These are phyloP conservation scores for Suhomyces canberraensis DNA, from an alignment of 805 yeast species.

Conservation along the genomic window DNA sequence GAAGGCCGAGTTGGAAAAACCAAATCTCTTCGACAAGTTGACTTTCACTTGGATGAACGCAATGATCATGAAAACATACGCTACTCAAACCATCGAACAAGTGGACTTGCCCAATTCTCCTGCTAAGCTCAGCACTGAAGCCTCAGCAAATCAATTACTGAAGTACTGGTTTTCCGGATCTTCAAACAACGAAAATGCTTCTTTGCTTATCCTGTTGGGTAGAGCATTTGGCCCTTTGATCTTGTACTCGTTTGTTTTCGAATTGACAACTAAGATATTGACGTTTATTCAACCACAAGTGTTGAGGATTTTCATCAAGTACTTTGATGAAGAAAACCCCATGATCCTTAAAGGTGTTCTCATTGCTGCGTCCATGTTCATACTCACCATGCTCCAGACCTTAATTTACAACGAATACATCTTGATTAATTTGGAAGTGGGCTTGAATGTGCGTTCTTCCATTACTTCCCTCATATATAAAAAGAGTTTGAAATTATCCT, in stretches of 20 bases:
- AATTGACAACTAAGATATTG: conserved; percentile 20
- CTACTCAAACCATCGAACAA: conserved; percentile 34
- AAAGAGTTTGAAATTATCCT: conserved; percentile 18
- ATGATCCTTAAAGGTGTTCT: conserved; percentile 59
- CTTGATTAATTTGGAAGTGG: conserved; percentile 52
- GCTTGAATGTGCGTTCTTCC: conserved; percentile 40
- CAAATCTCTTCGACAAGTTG: conserved; percentile 35
- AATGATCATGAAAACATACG: conserved; percentile 37
- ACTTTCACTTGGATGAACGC: conserved; percentile 50
- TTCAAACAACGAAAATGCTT: conserved; percentile 5
- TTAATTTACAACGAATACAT: conserved; percentile 67
- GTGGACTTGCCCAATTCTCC: conserved; percentile 31
- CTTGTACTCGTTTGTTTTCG: conserved; percentile 20
- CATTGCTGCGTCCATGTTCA: conserved; percentile 63
- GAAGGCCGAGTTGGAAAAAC: conserved; percentile 13
- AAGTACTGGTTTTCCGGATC: conserved; percentile 13
- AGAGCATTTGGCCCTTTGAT: conserved; percentile 27
- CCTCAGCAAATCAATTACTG: conserved; percentile 13
- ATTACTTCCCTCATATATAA: conserved; percentile 21
- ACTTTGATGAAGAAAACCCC: conserved; percentile 45
- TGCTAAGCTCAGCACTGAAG: conserved; percentile 20
- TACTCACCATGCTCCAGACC: conserved; percentile 58
- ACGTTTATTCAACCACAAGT: conserved; percentile 82
- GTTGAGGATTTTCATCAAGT: conserved; percentile 60
- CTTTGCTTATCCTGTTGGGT: conserved; percentile 17